Base-by-base conservation (phyloP, 1,284 basidiomycete species). In the Wolfiporia cocos region DNA sequence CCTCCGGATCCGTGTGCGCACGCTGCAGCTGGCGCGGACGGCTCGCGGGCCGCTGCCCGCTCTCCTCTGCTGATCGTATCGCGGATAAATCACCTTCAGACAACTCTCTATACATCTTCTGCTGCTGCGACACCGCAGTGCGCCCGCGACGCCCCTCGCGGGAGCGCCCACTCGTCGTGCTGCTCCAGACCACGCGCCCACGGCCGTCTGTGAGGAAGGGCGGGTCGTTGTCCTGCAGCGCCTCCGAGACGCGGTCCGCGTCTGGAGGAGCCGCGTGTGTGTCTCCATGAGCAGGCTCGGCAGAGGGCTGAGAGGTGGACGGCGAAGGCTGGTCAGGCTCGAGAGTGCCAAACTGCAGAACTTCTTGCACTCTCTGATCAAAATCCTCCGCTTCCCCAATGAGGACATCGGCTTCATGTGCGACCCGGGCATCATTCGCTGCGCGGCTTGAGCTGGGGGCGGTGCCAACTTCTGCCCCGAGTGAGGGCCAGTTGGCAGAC, bases 151-250 rank as follows among this genome's bases (percentile, higher is more conserved):
- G 47, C 10, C 49, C 41, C 14, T 52, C 51, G 18, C 51, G 49
- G 9, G 43, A 41, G 19, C 50, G 47, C 4, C 50, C 46, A 9
- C 49, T 42, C 9, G 55, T 41, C 31, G 48, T 50, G 34, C 50
- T 61, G 42, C 74, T 80, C 79, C 81, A 80, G 14, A 83, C 77
- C 19, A 73, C 71, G 19, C 72, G 63, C 14, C 73, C 71, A 18
- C 71, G 68, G 0, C 71, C 71, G 47, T 73, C 71, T 3, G 73
- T 73, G 55, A 79, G 66, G 56, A 84, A 83, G 3, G 78, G 76
- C 15, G 79, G 78, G 23, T 78, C 65, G 6, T 47, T 40, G 32
- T 70, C 64, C 31, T 64, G 66, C 11, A 49, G 37, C 11, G 37
- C 29, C 6, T 35, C 43, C 15, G 28, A 14, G 2, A 37, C 43